Base-by-base conservation (phyloP, 2,329 filamentous ascomycete species). In the Delphinella strobiligena region DNA sequence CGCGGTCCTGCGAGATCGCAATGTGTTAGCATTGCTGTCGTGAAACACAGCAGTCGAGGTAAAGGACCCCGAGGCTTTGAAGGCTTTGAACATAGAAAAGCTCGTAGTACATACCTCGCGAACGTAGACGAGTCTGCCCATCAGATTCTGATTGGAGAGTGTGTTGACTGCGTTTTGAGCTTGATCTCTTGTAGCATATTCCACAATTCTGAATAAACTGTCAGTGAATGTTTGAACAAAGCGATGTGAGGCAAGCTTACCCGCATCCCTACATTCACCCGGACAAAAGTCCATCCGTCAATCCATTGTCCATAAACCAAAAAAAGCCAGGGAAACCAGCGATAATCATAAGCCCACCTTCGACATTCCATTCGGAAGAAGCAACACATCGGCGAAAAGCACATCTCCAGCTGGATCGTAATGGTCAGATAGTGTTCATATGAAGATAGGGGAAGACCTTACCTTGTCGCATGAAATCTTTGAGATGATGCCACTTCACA, bases 301-400 rank as follows among this genome's bases (percentile, higher is more conserved):
- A 93, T 83, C 87, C 85, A 91, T 85, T 80, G 75, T 91, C 84
- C 86, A 82, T 78, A 82, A 61, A 53, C 54, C 62, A 60, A 60
- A 68, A 68, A 61, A 69, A 70, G 70, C 68, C 69, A 67, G 62
- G 69, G 71, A 71, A 71, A 79, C 83, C 84, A 84, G 78, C 81
- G 82, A 80, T 78, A 39, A 34, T 82, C 82, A 88, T 74, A 71
- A 78, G 87, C 85, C 86, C 88, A 96, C 89, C 89, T 98, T 98
- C 85, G 89, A 96, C 91, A 98, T 98, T 88, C 91, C 91, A 77
- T 98, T 98, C 61, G 91, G 91, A 81, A 98, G 87, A 67, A 94
- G 75, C 69, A 98, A 80, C 62, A 98, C 91, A 76, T 98, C 91
- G 72, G 91, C 91, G 72, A 94, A 98, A 71, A 96, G 79, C 65